Evolutionary conservation across 495 filamentous ascomycete species (phyloP).

Genomic region (Friedmanniomyces endolithicus): DNA sequence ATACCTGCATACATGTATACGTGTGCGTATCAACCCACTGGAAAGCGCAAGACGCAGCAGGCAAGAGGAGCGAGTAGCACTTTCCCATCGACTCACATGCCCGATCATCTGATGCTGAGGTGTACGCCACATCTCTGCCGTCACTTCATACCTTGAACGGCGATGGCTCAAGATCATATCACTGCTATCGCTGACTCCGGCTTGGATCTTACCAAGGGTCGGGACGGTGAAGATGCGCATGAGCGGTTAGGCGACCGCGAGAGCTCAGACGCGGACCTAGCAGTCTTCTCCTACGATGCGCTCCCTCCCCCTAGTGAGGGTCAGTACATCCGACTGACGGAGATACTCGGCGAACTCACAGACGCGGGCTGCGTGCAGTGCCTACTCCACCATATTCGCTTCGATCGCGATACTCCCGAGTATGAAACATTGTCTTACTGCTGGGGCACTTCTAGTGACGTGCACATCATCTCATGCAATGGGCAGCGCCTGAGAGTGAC

Average conservation of each 20-base stretch:
- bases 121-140: too few species aligned
- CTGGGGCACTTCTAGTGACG: background rate
- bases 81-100: too few species aligned
- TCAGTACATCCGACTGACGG: background rate
- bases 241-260: background rate
- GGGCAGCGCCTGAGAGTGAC: background rate
- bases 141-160: too few species aligned
- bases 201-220: too few species aligned
- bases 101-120: too few species aligned
- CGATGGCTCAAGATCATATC: too few species aligned
- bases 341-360: background rate
- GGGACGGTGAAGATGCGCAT: too few species aligned
- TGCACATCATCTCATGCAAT: background rate
- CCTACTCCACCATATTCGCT: background rate
- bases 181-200: too few species aligned
- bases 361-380: background rate
- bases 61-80: too few species aligned
- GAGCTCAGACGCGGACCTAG: background rate
- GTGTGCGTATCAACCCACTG: too few species aligned
- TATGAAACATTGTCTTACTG: background rate
- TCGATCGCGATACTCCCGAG: background rate
- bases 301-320: background rate
- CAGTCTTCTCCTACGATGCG: background rate
- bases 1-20: too few species aligned
- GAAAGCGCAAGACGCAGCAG: too few species aligned